Percentiles rank a stretch among this genome's conserved stretches.
phyloP scores from a whole-genome alignment of 257 asterid genomes.

The Ocimum tenuiflorum region DNA sequence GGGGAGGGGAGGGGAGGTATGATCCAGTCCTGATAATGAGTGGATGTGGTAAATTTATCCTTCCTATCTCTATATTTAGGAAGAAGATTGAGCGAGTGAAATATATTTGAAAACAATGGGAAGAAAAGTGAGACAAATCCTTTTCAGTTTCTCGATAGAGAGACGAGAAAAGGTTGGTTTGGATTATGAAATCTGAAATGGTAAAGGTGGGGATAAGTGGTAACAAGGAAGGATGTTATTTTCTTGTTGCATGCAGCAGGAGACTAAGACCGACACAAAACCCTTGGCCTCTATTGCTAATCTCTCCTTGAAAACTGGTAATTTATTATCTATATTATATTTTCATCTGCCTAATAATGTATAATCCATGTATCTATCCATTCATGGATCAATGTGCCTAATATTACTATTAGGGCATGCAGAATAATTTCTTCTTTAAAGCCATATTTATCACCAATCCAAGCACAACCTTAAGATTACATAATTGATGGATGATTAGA shows the following conservation, averaged over 20 bases:
- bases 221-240: conserved; percentile 38
- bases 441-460: too few species aligned
- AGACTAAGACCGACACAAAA: conserved; percentile 29
- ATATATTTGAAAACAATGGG: too few species aligned
- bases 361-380: not conserved
- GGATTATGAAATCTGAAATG: too few species aligned
- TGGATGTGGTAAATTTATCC: not conserved
- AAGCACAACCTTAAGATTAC: too few species aligned
- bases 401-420: too few species aligned
- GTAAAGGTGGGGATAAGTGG: not conserved
- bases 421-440: too few species aligned
- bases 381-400: too few species aligned
- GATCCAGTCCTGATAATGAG: too few species aligned
- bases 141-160: conserved; percentile 45
- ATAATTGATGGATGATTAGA: conserved; percentile 18
- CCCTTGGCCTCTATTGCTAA: conserved; percentile 40
- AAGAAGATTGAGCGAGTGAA: conserved; percentile 8
- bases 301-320: conserved; percentile 54
- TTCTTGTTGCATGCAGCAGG: conserved; percentile 62
- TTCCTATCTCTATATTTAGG: conserved; percentile 8
- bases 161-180: conserved; percentile 43
- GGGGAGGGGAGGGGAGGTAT: too few species aligned
- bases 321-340: not conserved
- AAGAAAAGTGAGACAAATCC: conserved; percentile 16
- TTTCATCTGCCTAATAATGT: too few species aligned